phyloP scores from a whole-genome alignment of 2,329 filamentous ascomycete species.

The Exserohilum turcica region DNA sequence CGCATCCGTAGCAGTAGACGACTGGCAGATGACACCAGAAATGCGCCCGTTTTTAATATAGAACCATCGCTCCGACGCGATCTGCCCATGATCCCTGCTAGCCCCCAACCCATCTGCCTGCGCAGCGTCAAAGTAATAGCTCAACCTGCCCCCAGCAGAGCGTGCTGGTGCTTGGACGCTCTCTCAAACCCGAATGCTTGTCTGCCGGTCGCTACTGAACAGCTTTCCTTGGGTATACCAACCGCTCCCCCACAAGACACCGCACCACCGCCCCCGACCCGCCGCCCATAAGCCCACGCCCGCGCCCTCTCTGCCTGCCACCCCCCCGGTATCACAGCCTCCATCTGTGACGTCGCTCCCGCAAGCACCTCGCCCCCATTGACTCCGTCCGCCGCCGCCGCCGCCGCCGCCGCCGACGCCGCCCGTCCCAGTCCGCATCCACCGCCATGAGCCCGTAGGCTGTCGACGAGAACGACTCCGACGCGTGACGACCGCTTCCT shows the following conservation, averaged over 20 bases:
- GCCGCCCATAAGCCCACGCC: not conserved
- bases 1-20: conserved; percentile 12
- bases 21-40: conserved; percentile 13
- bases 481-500: too few species aligned
- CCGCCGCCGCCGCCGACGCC: conserved; percentile 21
- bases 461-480: conserved; percentile 4
- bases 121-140: conserved; percentile 23
- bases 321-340: conserved; percentile 19
- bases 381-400: conserved; percentile 17
- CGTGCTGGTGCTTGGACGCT: conserved; percentile 16
- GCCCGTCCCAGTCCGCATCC: conserved; percentile 18
- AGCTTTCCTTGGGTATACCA: conserved; percentile 8
- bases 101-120: conserved; percentile 22
- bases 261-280: conserved; percentile 1
- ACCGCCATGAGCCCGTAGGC: conserved; percentile 30
- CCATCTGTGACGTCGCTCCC: conserved; percentile 29
- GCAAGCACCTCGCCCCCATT: not conserved
- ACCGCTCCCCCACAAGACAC: too few species aligned
- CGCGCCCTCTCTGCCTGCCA: conserved; percentile 11
- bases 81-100: conserved; percentile 36
- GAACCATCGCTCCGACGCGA: conserved; percentile 28
- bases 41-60: conserved; percentile 26
- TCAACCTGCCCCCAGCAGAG: conserved; percentile 17
- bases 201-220: conserved; percentile 25
- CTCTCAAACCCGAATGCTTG: conserved; percentile 18